Evolutionary conservation across 768 basidiomycete species (phyloP).

Genomic region (Chalciporus chontae): DNA sequence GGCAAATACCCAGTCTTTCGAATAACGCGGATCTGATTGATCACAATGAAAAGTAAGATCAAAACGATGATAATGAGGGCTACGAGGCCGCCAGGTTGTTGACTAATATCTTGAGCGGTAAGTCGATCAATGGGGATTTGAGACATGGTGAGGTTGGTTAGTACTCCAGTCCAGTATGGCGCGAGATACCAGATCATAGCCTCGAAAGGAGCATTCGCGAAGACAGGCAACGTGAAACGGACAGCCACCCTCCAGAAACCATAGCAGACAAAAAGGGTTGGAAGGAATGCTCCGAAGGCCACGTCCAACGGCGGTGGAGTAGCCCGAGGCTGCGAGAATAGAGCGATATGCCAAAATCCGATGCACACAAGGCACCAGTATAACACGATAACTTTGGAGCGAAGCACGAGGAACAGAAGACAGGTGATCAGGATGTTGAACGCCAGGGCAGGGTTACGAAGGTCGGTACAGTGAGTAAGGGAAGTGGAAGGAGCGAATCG

Average conservation of each 20-base stretch:
- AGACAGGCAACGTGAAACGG: constrained; percentile 70
- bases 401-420: constrained; percentile 66
- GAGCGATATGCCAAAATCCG: constrained; percentile 79
- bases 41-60: constrained; percentile 51
- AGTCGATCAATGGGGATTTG: constrained; percentile 76
- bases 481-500: constrained; percentile 47
- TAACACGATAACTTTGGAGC: constrained; percentile 62
- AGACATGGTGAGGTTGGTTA: constrained; percentile 68
- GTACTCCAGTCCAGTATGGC: constrained; percentile 75
- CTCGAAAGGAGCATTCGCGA: constrained; percentile 67
- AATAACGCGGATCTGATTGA: constrained; percentile 80
- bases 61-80: constrained; percentile 68
- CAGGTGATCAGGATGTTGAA: constrained; percentile 70
- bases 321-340: constrained; percentile 72
- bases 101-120: constrained; percentile 61
- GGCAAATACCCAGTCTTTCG: constrained; percentile 83
- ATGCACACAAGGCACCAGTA: constrained; percentile 81
- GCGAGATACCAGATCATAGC: constrained; percentile 68
- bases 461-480: constrained; percentile 65
- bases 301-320: constrained; percentile 65
- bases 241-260: constrained; percentile 75
- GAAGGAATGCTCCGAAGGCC: constrained; percentile 78
- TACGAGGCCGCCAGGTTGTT: constrained; percentile 62
- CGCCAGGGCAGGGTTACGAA: constrained; percentile 64
- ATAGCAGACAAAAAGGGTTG: constrained; percentile 72